These are phyloP conservation scores for Claviceps sp. DNA, from an alignment of 2,329 filamentous ascomycete species.

Conservation along the genomic window DNA sequence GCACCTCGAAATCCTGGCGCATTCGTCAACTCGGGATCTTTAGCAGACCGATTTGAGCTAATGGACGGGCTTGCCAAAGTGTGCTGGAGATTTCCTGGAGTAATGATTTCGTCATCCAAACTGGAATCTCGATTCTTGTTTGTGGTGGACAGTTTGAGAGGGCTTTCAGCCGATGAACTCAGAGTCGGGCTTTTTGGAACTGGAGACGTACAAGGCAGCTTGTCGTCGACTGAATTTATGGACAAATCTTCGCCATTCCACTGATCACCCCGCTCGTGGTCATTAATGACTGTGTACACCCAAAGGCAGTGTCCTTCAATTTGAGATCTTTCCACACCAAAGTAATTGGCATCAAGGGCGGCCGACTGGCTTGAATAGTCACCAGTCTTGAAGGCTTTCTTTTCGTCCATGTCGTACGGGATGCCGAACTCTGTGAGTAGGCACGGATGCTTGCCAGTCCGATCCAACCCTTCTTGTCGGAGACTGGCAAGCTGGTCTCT, in stretches of 20 bases:
- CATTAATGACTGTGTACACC: slow-evolving; percentile 74
- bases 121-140: slow-evolving; percentile 21
- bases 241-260: slow-evolving; percentile 98
- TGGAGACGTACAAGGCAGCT: slow-evolving; percentile 39
- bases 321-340: slow-evolving; percentile 70
- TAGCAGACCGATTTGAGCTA: slow-evolving; percentile 39
- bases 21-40: slow-evolving; percentile 44
- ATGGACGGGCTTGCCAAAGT: slow-evolving; percentile 57
- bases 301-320: slow-evolving; percentile 82
- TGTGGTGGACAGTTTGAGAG: slow-evolving; percentile 12
- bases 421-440: slow-evolving; percentile 93
- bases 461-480: slow-evolving; percentile 72
- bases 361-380: slow-evolving; percentile 87
- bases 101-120: slow-evolving; percentile 46
- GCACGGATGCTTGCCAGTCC: slow-evolving; percentile 79
- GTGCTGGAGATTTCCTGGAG: slow-evolving; percentile 61
- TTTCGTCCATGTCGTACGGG: slow-evolving; percentile 96
- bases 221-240: slow-evolving; percentile 77
- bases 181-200: slow-evolving; percentile 28
- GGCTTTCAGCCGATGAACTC: slow-evolving; percentile 32
- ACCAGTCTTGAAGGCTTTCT: slow-evolving; percentile 87
- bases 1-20: slow-evolving; percentile 72
- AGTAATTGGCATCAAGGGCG: slow-evolving; percentile 94
- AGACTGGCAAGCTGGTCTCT: slow-evolving; percentile 75
- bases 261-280: slow-evolving; percentile 77